Evolutionary conservation across 805 yeast species (phyloP), one percentile per base, ranked within the genome.

Genomic region (Cyberlindnera galapagoensis): DNA sequence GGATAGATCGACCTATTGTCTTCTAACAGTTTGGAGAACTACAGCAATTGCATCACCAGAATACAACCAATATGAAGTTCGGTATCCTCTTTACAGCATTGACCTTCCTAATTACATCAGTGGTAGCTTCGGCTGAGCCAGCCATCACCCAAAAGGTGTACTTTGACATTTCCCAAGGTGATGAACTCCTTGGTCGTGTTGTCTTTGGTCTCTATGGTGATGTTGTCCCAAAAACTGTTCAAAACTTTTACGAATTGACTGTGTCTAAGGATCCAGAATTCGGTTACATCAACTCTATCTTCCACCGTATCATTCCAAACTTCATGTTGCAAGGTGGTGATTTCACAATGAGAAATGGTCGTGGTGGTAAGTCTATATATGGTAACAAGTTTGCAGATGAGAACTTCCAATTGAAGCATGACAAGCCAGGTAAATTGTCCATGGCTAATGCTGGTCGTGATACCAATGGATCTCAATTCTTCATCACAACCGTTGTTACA

Each of bases 391-490:
- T 80, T 51, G 67, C 63, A 19, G 87, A 80, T 51, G 86, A 80
- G 55, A 77, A 79, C 62, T 80, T 80, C 52, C 52, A 54, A 15
- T 59, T 80, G 51, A 78, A 71, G 60, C 87, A 80, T 56, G 76
- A 72, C 56, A 74, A 74, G 49, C 78, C 80, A 37, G 83, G 81
- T 55, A 60, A 71, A 49, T 56, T 80, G 47, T 77, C 85, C 3
- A 80, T 80, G 90, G 90, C 90, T 46, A 80, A 80, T 50, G 78
- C 86, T 20, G 90, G 90, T 44, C 73, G 56, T 42, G 67, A 80
- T 62, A 80, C 88, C 60, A 87, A 87, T 57, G 96, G 96, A 14
- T 86, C 95, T 22, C 97, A 87, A 63, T 88, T 88, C 58, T 88
- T 88, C 71, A 81, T 92, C 64, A 87, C 95, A 52, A 88, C 97